A percentile compares a stretch with the other conserved stretches of the same genome.
phyloP scores from a whole-genome alignment of 371 early-diverging fungal species.

The Syncephalastrum racemosum region DNA sequence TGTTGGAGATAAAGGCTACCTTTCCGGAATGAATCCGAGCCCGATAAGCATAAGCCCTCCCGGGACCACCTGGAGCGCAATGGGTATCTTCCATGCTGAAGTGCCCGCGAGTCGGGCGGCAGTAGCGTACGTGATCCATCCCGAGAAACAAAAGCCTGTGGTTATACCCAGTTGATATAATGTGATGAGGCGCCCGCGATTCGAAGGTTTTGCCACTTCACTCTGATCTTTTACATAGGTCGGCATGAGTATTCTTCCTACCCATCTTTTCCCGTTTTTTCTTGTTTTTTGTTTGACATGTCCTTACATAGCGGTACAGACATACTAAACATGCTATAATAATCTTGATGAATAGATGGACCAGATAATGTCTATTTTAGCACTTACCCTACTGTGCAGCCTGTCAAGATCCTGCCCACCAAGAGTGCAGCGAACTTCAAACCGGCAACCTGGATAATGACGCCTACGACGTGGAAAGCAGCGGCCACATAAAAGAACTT shows the following conservation, averaged over 20 bases:
- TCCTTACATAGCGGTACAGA: conserved; percentile 43
- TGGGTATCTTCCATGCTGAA: conserved; percentile 47
- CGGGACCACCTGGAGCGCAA: conserved; percentile 77
- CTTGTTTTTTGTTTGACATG: neutral
- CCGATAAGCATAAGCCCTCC: conserved; percentile 62
- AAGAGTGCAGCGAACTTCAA: conserved; percentile 51
- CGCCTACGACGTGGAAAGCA: conserved; percentile 70
- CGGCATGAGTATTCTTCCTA: neutral
- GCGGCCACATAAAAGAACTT: conserved; percentile 51
- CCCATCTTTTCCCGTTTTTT: neutral
- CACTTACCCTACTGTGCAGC: conserved; percentile 62
- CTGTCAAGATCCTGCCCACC: conserved; percentile 73
- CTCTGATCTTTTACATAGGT: conserved; percentile 63
- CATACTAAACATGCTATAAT: conserved; percentile 32
- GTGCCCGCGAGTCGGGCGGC: neutral
- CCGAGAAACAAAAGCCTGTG: conserved; percentile 44
- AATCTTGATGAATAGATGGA: neutral
- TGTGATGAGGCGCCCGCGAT: conserved; percentile 85
- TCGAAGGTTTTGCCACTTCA: conserved; percentile 78
- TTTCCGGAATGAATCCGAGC: conserved; percentile 69
- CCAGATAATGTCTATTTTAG: neutral
- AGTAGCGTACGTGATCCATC: conserved; percentile 39
- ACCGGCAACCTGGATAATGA: conserved; percentile 62
- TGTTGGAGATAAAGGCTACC: conserved; percentile 10
- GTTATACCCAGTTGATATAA: conserved; percentile 91